Evolutionary conservation across 23 red algal species (phyloP), one percentile per base, ranked within the genome.

Genomic region (Gracilaria caudata): DNA sequence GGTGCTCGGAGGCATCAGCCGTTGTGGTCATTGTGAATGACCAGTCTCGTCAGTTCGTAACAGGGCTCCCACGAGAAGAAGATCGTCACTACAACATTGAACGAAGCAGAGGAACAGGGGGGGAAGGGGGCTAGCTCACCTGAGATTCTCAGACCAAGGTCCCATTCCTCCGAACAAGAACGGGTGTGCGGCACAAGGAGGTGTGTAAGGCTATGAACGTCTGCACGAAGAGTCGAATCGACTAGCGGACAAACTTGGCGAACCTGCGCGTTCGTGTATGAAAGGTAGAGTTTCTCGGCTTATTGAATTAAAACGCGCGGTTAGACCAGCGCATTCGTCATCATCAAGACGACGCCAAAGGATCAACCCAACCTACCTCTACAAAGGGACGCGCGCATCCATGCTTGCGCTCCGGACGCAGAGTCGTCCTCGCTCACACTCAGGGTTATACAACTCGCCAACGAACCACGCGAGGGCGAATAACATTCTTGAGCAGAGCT

Each of bases 1-100:
- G 77, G 29, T 55, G 73, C 56, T 54, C 35, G 35, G 77, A 35
- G 51, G 4, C 25, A 17, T 80, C 77, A 49, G 39, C 47, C 1
- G 65, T n/a, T 26, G 40, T 75, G 37, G 70, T 47, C 70, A 75
- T 75, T 38, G 5, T 66, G 32, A 35, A 36, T 8, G 19, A 36
- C 35, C 2, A 16, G 30, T 33, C 7, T 33, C 14, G 12, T 66
- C 28, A 30, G 32, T 35, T 66, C 61, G 23, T 30, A 7, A 29
- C 14, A 29, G 57, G 23, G 25, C 25, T 33, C 30, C 4, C 2
- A 30, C 29, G 61, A 16, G 30, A 37, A 17, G 16, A 66, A 35
- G 61, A 66, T 35, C 26, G 6, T 66, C 61, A 66, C 61, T 19
- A 30, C 12, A 30, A 66, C 30, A 37, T 66, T 1, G 61, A 35